phyloP scores from a whole-genome alignment of 2,329 filamentous ascomycete genomes.

The Aspergillus novoparasiticus region DNA sequence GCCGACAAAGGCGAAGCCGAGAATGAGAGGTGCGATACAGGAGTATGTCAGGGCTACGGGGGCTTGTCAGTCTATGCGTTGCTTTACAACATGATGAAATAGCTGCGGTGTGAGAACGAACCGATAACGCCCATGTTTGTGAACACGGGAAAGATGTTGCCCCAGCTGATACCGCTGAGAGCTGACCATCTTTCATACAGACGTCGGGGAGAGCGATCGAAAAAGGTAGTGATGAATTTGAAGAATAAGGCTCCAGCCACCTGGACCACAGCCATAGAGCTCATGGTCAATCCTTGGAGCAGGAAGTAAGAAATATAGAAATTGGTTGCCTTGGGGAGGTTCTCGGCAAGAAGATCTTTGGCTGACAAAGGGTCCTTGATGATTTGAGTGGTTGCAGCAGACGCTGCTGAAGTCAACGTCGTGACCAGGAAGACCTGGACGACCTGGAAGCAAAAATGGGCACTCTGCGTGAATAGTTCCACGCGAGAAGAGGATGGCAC shows the following conservation, averaged over 20 bases:
- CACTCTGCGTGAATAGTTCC: conserved; percentile 86
- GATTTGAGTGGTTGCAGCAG: conserved; percentile 68
- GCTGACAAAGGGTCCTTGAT: conserved; percentile 64
- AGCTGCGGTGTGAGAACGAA: conserved; percentile 42
- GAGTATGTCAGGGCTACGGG: conserved; percentile 77
- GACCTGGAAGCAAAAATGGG: conserved; percentile 74
- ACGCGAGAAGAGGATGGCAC: conserved; percentile 77
- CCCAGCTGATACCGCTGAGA: conserved; percentile 78
- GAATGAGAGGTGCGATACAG: conserved; percentile 80
- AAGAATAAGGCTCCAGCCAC: conserved; percentile 72
- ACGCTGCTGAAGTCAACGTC: conserved; percentile 79
- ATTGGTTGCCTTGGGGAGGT: conserved; percentile 84
- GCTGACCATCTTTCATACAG: conserved; percentile 75
- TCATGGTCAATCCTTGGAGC: conserved; percentile 80
- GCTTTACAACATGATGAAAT: background rate
- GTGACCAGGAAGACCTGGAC: conserved; percentile 89
- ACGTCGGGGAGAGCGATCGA: conserved; percentile 71
- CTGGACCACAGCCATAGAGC: conserved; percentile 73
- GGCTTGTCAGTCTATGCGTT: conserved; percentile 11
- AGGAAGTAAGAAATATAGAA: conserved; percentile 97
- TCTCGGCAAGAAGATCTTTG: conserved; percentile 68
- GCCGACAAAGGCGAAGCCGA: conserved; percentile 78
- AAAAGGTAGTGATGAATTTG: conserved; percentile 70
- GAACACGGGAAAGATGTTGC: conserved; percentile 74
- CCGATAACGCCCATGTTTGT: conserved; percentile 83